phyloP scores from a whole-genome alignment of 148 eudicot species.

The Arctostaphylos glauca region DNA sequence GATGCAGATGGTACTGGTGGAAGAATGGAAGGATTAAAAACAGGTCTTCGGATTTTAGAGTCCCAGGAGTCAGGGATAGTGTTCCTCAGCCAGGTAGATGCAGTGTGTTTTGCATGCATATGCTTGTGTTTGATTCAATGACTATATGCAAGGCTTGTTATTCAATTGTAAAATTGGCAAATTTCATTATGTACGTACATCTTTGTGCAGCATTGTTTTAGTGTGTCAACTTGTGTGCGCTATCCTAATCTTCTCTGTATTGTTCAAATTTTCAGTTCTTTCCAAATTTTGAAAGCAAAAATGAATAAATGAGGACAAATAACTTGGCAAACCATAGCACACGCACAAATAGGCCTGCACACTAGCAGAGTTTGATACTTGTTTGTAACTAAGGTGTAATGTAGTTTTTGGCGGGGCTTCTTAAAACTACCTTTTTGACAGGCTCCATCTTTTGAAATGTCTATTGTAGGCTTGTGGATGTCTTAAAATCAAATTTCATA shows the following conservation, averaged over 20 bases:
- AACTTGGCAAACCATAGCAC: no score
- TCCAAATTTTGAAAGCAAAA: not conserved
- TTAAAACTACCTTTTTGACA: no score
- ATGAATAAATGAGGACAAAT: not conserved
- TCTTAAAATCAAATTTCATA: not conserved
- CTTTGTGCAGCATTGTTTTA: not conserved
- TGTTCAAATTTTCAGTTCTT: not conserved
- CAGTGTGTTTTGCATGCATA: not conserved
- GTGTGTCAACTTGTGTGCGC: not conserved
- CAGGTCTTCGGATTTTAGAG: slow-evolving; percentile 70
- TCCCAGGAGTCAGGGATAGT: slow-evolving; percentile 77
- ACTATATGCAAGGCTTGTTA: not conserved
- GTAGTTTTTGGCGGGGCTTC: not conserved
- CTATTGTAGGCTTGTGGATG: not conserved
- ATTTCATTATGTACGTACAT: not conserved
- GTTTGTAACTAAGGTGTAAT: not conserved
- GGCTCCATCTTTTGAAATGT: not conserved
- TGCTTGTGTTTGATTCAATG: not conserved
- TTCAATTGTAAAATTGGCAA: not conserved
- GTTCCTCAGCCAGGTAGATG: slow-evolving; percentile 70
- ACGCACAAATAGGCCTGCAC: not conserved
- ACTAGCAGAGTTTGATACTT: not conserved
- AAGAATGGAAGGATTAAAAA: slow-evolving; percentile 36
- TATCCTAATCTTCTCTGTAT: not conserved
- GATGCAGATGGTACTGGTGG: slow-evolving; percentile 33